Evolutionary conservation across 1,284 basidiomycete species (phyloP).

Genomic region (Ganoderma boninense): DNA sequence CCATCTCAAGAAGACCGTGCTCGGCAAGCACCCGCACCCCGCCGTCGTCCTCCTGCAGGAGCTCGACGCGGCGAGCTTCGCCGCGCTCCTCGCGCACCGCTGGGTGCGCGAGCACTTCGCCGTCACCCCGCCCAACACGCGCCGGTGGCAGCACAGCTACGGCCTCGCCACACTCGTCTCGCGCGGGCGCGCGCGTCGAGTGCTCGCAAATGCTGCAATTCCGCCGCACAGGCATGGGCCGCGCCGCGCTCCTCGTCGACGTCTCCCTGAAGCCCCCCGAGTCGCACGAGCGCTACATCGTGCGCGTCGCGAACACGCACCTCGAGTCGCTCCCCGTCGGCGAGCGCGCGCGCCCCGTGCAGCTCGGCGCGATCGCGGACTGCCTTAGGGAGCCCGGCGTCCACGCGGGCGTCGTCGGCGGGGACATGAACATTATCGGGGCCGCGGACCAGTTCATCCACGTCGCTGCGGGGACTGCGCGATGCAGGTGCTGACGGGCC

Average conservation of each 20-base stretch:
- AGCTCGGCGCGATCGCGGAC: slow-evolving; percentile 59
- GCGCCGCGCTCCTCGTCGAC: slow-evolving; percentile 67
- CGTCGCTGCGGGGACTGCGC: slow-evolving; percentile 51
- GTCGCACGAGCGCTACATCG: slow-evolving; percentile 27
- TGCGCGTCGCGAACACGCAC: slow-evolving; percentile 75
- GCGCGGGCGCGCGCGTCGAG: slow-evolving; percentile 56
- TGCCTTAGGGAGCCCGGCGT: slow-evolving; percentile 55
- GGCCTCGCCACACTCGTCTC: slow-evolving; percentile 74
- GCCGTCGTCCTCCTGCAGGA: slow-evolving; percentile 75
- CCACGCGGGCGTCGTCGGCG: slow-evolving; percentile 65
- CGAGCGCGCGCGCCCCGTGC: slow-evolving; percentile 52
- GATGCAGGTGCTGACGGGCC: slow-evolving; percentile 62
- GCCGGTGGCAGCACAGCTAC: slow-evolving; percentile 63
- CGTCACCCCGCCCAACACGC: slow-evolving; percentile 58
- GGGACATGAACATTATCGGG: slow-evolving; percentile 74
- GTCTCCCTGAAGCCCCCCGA: slow-evolving; percentile 52
- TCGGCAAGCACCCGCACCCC: slow-evolving; percentile 57
- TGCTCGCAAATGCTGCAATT: slow-evolving; percentile 57
- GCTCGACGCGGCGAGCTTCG: slow-evolving; percentile 54
- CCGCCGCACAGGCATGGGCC: slow-evolving; percentile 54
- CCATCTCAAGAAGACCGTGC: slow-evolving; percentile 59
- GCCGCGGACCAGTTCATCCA: slow-evolving; percentile 52
- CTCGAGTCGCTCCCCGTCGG: slow-evolving; percentile 66
- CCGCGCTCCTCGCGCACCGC: slow-evolving; percentile 54
- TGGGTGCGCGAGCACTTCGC: slow-evolving; percentile 71